Evolutionary conservation across 306 rosid species (phyloP).

Genomic region (Astragalus membranaceus): DNA sequence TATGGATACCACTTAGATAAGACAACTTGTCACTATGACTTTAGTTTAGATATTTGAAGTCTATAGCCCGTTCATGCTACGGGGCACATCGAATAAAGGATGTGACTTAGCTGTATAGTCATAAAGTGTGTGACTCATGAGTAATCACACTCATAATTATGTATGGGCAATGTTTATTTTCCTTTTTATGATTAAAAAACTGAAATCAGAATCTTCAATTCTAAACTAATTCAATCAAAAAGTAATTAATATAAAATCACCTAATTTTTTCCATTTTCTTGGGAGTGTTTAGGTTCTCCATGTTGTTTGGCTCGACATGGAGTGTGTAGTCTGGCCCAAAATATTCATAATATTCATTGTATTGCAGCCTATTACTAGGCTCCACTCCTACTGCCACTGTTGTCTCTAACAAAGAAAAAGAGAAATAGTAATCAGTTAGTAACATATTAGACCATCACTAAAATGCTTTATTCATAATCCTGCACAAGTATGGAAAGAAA

Average conservation of each 20-base stretch:
- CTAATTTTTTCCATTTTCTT: constrained; percentile 76
- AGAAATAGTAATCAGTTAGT: constrained; percentile 5
- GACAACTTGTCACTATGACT: neutral
- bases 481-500: constrained; percentile 9
- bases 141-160: neutral
- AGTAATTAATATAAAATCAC: constrained; percentile 24
- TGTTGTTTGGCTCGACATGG: constrained; percentile 53
- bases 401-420: constrained; percentile 47
- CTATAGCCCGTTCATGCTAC: neutral
- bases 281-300: constrained; percentile 66
- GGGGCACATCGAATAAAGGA: neutral
- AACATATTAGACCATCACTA: neutral
- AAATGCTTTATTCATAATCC: neutral
- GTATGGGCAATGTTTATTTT: neutral
- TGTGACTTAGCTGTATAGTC: too few species aligned
- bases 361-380: constrained; percentile 73
- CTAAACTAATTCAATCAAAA: neutral
- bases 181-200: neutral
- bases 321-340: constrained; percentile 87
- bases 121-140: neutral
- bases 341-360: constrained; percentile 79
- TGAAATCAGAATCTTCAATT: neutral
- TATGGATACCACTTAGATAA: neutral
- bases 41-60: neutral
- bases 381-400: constrained; percentile 93